Base-by-base conservation (phyloP, 179 eudicot genomes). In the Silene vulgaris region DNA sequence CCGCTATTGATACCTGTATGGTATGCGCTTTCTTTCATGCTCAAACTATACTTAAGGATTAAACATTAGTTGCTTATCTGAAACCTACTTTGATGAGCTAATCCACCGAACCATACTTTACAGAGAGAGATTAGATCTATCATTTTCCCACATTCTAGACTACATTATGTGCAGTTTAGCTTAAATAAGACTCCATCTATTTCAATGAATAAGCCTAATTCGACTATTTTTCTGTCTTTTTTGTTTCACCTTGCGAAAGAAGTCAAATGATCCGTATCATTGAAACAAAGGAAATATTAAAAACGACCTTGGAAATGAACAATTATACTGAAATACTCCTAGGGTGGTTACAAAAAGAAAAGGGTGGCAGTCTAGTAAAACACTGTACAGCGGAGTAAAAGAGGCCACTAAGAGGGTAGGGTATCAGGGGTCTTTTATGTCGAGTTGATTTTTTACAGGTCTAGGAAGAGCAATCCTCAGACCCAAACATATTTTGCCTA, bases 21-120 rank as follows among this genome's bases (percentile, higher is more conserved):
- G 0, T 9, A 45, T 45, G 52, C 3, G 11, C 52, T 45, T 45
- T 45, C 52, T 45, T 45, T 45, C 14, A 45, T 45, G 52, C 52
- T 45, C 52, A 45, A 45, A 45, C 50, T 45, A 32, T 43, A 26
- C 30, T 71, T 45, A 35, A 29, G 32, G 32, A 29, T 29, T 29
- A 29, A 29, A 29, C 32, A 37, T 59, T 43, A 17, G 40, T 19
- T 32, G 71, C 37, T 45, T 54, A 65, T 64, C 43, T 65, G 45
- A 65, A 72, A 72, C 57, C 59, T 73, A 65, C 57, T 73, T 78
- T n/a, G 59, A 72, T 72, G 66, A 65, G 50, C 29, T 60, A 72
- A 72, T 19, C 73, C 66, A 78, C 80, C 73, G 54, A 78, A 78
- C 73, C 28, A 78, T 52, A 72, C 37, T 74, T 77, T 71, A 30